A percentile compares a stretch with the other conserved stretches of the same genome.
Evolutionary conservation across 1,284 basidiomycete species (phyloP).

Genomic region (Cryptococcus hybrid): DNA sequence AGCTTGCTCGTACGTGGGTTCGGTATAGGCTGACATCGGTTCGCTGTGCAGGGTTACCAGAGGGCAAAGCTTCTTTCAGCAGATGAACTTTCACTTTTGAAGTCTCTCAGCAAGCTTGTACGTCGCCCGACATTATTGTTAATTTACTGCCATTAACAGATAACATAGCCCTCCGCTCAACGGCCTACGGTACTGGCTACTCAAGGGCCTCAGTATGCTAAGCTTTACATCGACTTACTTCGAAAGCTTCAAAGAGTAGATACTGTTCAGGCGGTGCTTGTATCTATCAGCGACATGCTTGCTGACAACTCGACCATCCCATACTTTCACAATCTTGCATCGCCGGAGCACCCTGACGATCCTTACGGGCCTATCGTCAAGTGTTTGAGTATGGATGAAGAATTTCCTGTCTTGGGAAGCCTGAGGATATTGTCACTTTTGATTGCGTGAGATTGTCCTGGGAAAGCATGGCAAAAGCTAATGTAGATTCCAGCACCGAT

Average conservation of each 20-base stretch:
- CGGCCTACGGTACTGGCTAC: slow-evolving; percentile 70
- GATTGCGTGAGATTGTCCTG: slow-evolving; percentile 58
- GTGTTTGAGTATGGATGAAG: slow-evolving; percentile 83
- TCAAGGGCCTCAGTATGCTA: slow-evolving; percentile 77
- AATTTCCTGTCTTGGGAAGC: slow-evolving; percentile 88
- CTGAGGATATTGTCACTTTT: slow-evolving; percentile 85
- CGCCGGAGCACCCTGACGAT: slow-evolving; percentile 63
- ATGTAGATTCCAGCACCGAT: slow-evolving; percentile 36
- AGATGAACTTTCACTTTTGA: slow-evolving; percentile 87
- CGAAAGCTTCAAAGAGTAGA: slow-evolving; percentile 91
- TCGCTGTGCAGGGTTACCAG: slow-evolving; percentile 75
- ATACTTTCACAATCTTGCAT: slow-evolving; percentile 57
- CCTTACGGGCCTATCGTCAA: slow-evolving; percentile 82
- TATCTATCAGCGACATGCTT: slow-evolving; percentile 87
- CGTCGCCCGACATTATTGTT: slow-evolving; percentile 8
- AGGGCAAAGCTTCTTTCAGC: slow-evolving; percentile 85
- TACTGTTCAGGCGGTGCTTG: slow-evolving; percentile 89
- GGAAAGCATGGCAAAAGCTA: not conserved
- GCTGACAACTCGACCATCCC: slow-evolving; percentile 52
- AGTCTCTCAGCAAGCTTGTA: slow-evolving; percentile 73
- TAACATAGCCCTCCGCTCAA: slow-evolving; percentile 61
- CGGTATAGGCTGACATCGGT: not conserved
- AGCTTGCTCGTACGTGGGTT: slow-evolving; percentile 14
- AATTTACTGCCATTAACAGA: not conserved
- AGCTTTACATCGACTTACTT: slow-evolving; percentile 86